Base-by-base conservation (phyloP, 2,329 filamentous ascomycete species). In the Penicillium palitans region DNA sequence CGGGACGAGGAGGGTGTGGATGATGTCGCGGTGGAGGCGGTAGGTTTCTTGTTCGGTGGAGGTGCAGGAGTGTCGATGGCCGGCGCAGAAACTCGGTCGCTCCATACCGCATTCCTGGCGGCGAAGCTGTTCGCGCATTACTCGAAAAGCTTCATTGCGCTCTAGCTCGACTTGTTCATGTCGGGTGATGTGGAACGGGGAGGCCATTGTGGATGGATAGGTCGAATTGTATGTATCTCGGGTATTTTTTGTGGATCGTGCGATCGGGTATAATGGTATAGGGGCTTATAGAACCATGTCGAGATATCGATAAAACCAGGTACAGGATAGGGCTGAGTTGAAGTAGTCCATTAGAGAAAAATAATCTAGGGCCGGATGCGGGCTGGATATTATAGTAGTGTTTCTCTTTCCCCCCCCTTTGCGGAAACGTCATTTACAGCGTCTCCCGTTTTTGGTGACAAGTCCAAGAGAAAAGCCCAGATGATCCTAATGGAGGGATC, bases 1-100 rank as follows among this genome's bases (percentile, higher is more conserved):
- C n/a, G 84, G 84, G 50, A 84, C 80, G 52, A 85, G 77, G 15
- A 86, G 76, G 35, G 83, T 83, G 64, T 86, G 83, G 53, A 85
- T 80, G 53, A 86, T 79, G 60, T 86, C 83, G 66, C 84, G 83
- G 62, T 85, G 82, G 21, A 85, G 76, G 15, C 82, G 71, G 61
- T 76, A 77, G 21, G 66, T 65, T 17, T 72, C 68, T 45, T 74
- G 72, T 13, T 72, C 71, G 41, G 69, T 55, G 17, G 62, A 48
- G 27, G 68, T 65, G 64, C 73, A 72, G 19, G 66, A 63, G 45
- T 71, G 66, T 51, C 67, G 68, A 55, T 78, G 75, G 52, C 61
- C 63, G 19, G 70, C 58, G 52, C 75, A 78, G 62, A 77, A 77
- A 51, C 74, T 77, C 24, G 72, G 72, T 33, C 70, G 66, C 52